Base-by-base conservation (phyloP, 2,329 filamentous ascomycete species). In the Paecilomyces sp. region DNA sequence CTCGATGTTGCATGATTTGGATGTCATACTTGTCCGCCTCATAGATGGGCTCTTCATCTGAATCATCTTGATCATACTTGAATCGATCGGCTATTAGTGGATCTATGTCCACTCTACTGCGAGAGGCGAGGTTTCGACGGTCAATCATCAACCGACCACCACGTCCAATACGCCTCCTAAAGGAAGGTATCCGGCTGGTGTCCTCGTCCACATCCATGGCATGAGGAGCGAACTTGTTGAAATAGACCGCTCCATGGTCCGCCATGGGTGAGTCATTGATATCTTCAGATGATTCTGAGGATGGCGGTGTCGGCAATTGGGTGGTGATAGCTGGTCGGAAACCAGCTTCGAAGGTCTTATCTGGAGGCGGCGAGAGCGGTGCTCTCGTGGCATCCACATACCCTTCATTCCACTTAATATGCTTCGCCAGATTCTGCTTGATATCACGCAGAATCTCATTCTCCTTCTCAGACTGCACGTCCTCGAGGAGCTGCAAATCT, bases 81-180 rank as follows among this genome's bases (percentile, higher is more conserved):
- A 89, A 96, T 62, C 87, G 84, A 70, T 93, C 90, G 59, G 81
- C 76, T 56, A 80, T 82, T 75, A 69, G 74, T 74, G 72, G 76
- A 64, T 79, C 76, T 66, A 74, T 66, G 18, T 76, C 70, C 74
- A 78, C 61, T 79, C 77, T 77, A 67, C 71, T 74, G 57, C 79
- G 82, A 52, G 83, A 73, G 63, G 79, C 82, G 70, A 91, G 79
- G 59, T 88, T 87, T 66, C 90, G 87, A 67, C 92, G 88, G 75
- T 97, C 94, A 65, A 97, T 91, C 84, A 92, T 91, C 65, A 96
- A 75, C 47, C 93, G 87, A 63, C 92, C 91, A 63, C 92, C 83
- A 66, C 93, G 88, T 58, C 93, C 93, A 58, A 92, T 86, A 61
- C 94, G 88, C 64, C 92, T 86, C 65, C 93, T 87, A 80, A 90